Evolutionary conservation across 208 protist genomes (phyloP).

Genomic region (Kentomonas sorsogonicus): DNA sequence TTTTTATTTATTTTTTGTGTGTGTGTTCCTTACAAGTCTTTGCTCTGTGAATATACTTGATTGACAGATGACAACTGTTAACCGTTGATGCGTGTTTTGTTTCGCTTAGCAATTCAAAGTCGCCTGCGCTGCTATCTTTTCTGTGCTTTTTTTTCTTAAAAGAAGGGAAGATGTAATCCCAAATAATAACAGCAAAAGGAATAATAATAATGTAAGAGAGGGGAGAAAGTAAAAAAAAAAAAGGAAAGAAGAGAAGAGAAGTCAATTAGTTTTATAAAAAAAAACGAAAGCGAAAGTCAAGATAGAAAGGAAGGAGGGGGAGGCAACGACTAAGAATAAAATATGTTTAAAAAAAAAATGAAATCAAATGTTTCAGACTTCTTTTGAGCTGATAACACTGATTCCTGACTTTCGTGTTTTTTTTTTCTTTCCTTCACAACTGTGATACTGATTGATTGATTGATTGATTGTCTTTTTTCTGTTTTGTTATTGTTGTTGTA

Average conservation of each 20-base stretch:
- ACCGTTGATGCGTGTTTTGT: no score
- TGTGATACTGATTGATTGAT: no score
- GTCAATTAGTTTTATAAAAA: neutral
- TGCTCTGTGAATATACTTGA: no score
- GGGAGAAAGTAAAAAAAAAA: constrained; percentile 13
- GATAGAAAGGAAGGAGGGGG: constrained; percentile 14
- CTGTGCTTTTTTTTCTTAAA: neutral
- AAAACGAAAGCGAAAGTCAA: neutral
- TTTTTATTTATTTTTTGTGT: constrained; percentile 3
- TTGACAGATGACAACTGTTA: no score
- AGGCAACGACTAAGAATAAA: constrained; percentile 14
- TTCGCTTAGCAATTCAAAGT: constrained; percentile 6
- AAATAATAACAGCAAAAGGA: no score
- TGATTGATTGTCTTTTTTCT: no score
- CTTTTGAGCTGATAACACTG: neutral
- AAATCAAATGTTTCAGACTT: neutral
- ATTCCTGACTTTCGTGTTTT: constrained; percentile 1
- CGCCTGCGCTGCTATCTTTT: neutral
- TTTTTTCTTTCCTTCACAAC: no score
- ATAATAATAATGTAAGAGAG: no score
- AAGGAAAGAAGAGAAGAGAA: neutral
- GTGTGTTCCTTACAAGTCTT: no score
- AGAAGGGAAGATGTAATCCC: constrained; percentile 3
- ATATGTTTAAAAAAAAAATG: neutral
- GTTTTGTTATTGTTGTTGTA: no score